Percentiles rank a stretch among this genome's conserved stretches.
Conservation (phyloP, 192 early-diverging fungal species). For the Umbelopsis ramanniana region DNA sequence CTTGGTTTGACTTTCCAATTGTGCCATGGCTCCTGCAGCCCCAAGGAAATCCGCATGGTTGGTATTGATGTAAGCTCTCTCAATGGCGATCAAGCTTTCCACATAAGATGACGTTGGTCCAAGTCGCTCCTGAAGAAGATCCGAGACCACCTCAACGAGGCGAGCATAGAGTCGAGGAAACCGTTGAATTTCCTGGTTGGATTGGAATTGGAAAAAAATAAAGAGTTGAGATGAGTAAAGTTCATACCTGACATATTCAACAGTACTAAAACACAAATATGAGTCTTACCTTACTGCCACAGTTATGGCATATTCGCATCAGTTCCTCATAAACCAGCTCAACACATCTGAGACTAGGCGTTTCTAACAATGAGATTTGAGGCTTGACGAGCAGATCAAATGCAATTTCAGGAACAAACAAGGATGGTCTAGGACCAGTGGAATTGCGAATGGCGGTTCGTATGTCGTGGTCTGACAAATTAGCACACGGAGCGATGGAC, state of each 20-base stretch:
- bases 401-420: conserved; percentile 86
- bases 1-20: conserved; percentile 67
- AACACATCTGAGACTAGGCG: conserved; percentile 79
- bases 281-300: conserved; percentile 64
- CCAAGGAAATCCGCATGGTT: conserved; percentile 88
- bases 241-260: background rate
- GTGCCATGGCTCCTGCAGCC: conserved; percentile 73
- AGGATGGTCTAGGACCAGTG: conserved; percentile 74
- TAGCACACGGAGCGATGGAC: conserved; percentile 72
- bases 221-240: background rate
- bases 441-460: conserved; percentile 85
- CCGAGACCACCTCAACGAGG: conserved; percentile 77
- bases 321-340: conserved; percentile 85
- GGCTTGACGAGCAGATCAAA: conserved; percentile 85
- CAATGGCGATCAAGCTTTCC: conserved; percentile 80
- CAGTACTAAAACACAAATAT: background rate
- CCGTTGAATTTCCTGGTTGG: conserved; percentile 65
- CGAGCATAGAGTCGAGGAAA: conserved; percentile 77
- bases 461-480: conserved; percentile 74
- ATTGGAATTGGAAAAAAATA: background rate
- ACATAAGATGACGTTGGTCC: conserved; percentile 76
- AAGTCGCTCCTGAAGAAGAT: conserved; percentile 74
- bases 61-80: conserved; percentile 85
- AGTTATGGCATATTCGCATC: conserved; percentile 78
- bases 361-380: conserved; percentile 75